Evolutionary conservation across 148 eudicot genomes (phyloP).

Genomic region (Nepenthes mirabilis): DNA sequence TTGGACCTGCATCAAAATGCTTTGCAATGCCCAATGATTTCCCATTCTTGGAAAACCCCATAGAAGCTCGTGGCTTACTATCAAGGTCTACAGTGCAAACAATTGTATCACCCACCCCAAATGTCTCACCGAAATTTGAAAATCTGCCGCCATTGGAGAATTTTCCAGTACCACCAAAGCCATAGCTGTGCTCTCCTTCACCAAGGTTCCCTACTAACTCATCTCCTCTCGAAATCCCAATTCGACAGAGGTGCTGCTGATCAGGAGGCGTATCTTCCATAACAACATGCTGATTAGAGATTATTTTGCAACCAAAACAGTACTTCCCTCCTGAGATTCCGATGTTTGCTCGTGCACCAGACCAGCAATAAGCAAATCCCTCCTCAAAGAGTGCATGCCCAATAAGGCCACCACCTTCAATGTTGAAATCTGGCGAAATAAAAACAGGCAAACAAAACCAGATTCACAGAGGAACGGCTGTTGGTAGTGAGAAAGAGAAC

Average conservation of each 20-base stretch:
- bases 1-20: conserved; percentile 22
- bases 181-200: conserved; percentile 43
- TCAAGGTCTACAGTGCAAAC: conserved; percentile 51
- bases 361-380: conserved; percentile 71
- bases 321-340: conserved; percentile 57
- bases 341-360: conserved; percentile 63
- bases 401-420: conserved; percentile 33
- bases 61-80: conserved; percentile 20
- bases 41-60: conserved; percentile 53
- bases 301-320: conserved; percentile 55
- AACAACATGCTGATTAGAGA: conserved; percentile 32
- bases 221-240: conserved; percentile 52
- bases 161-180: conserved; percentile 52
- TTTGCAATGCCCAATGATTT: conserved; percentile 33
- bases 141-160: conserved; percentile 36
- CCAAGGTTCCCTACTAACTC: conserved; percentile 54
- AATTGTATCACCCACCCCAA: conserved; percentile 49
- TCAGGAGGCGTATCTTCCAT: conserved; percentile 49
- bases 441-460: neutral
- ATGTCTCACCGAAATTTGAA: conserved; percentile 42
- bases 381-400: conserved; percentile 39
- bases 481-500: too few species aligned
- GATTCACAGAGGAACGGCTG: neutral
- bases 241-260: conserved; percentile 34
- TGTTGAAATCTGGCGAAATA: conserved; percentile 41